A percentile compares a stretch with the other conserved stretches of the same genome.
These are phyloP conservation scores for Mortierella sp. DNA, from an alignment of 371 early-diverging fungal species.

Conservation along the genomic window DNA sequence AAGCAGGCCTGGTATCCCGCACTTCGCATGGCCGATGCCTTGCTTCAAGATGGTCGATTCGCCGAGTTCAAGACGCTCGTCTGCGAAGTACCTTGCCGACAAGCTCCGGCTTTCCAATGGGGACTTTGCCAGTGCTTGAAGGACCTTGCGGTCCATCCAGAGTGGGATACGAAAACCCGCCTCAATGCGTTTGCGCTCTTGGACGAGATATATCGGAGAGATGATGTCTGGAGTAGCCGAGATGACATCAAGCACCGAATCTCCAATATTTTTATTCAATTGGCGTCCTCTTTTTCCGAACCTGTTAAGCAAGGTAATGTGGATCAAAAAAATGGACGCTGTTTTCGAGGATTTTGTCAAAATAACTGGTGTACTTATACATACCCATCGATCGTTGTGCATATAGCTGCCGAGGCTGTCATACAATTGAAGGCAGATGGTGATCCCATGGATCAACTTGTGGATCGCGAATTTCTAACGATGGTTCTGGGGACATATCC, in stretches of 20 bases:
- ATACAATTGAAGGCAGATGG: neutral
- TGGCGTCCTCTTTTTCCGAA: neutral
- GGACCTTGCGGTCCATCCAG: conserved; percentile 6
- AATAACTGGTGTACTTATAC: no score
- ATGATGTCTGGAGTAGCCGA: neutral
- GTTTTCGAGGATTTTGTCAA: no score
- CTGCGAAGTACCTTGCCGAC: neutral
- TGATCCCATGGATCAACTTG: no score
- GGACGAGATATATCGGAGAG: conserved; percentile 6
- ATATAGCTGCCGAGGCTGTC: neutral
- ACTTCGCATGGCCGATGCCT: conserved; percentile 3
- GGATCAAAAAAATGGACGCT: no score
- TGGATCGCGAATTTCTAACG: neutral
- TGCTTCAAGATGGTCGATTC: conserved; percentile 4
- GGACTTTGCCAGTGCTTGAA: conserved; percentile 9
- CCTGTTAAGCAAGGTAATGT: neutral
- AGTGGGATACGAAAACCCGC: neutral
- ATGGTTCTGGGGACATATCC: neutral
- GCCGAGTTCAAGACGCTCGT: neutral
- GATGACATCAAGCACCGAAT: neutral
- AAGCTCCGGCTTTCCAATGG: neutral
- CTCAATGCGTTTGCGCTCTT: conserved; percentile 1
- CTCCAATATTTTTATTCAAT: neutral
- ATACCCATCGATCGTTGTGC: no score
- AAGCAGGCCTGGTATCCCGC: conserved; percentile 16